A percentile compares a stretch with the other conserved stretches of the same genome.
phyloP scores from a whole-genome alignment of 805 yeast species.

The Zygosaccharomyces bisporus region DNA sequence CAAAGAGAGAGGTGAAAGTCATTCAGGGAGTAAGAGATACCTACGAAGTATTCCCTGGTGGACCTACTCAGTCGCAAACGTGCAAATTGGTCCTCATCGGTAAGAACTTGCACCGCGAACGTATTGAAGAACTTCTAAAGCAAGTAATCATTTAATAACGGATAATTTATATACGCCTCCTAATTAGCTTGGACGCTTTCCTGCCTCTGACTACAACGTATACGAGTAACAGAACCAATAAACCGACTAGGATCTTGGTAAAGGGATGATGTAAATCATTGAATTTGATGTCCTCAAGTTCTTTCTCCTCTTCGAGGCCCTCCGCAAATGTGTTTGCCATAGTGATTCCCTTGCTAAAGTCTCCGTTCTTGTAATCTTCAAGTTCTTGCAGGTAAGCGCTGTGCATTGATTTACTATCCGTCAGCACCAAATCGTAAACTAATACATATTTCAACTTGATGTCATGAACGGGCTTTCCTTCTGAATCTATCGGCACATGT shows the following conservation, averaged over 20 bases:
- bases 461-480: slow-evolving; percentile 40
- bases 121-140: slow-evolving; percentile 29
- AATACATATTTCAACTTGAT: slow-evolving; percentile 40
- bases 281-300: slow-evolving; percentile 20
- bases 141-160: slow-evolving; percentile 9
- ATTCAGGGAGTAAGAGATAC: slow-evolving; percentile 93
- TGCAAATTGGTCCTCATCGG: slow-evolving; percentile 77
- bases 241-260: slow-evolving; percentile 18
- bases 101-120: slow-evolving; percentile 46
- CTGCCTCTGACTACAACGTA: slow-evolving; percentile 19
- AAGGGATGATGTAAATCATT: slow-evolving; percentile 24
- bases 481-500: slow-evolving; percentile 43
- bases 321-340: slow-evolving; percentile 12
- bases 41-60: slow-evolving; percentile 65
- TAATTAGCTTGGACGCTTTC: slow-evolving; percentile 4
- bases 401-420: slow-evolving; percentile 20
- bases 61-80: slow-evolving; percentile 27
- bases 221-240: slow-evolving; percentile 12
- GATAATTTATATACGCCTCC: not conserved
- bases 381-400: slow-evolving; percentile 24
- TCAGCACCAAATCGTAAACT: slow-evolving; percentile 30
- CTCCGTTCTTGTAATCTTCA: slow-evolving; percentile 31
- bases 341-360: slow-evolving; percentile 26
- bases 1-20: slow-evolving; percentile 44
- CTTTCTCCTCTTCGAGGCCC: slow-evolving; percentile 16